A percentile compares a stretch with the other conserved stretches of the same genome.
These are phyloP conservation scores for Strigomonas oncopelti DNA, from an alignment of 208 protist genomes.

Conservation along the genomic window DNA sequence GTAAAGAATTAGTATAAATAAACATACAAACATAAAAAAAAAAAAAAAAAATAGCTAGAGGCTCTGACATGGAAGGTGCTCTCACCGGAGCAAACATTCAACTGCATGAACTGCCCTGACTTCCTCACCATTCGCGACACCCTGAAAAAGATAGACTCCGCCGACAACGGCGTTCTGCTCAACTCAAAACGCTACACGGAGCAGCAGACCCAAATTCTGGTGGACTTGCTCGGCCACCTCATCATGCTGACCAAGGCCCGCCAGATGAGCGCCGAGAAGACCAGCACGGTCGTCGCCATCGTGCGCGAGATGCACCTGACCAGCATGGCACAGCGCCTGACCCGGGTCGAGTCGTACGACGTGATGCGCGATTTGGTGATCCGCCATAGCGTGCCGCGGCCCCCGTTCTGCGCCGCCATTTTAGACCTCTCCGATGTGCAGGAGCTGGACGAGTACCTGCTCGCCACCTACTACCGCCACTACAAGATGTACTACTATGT, in stretches of 20 bases:
- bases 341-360: constrained; percentile 65
- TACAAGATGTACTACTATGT: constrained; percentile 92
- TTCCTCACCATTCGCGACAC: constrained; percentile 41
- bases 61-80: constrained; percentile 70
- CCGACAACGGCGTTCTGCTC: constrained; percentile 29
- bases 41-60: background rate
- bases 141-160: constrained; percentile 33
- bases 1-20: no score
- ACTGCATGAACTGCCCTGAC: constrained; percentile 49
- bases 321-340: constrained; percentile 60
- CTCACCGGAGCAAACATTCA: constrained; percentile 40
- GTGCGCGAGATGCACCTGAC: constrained; percentile 58
- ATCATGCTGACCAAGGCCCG: constrained; percentile 71
- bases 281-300: constrained; percentile 77
- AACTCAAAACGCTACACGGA: constrained; percentile 5
- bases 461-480: constrained; percentile 86
- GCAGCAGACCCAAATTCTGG: constrained; percentile 50
- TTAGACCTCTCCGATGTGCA: constrained; percentile 81
- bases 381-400: constrained; percentile 81
- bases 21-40: constrained; percentile 50
- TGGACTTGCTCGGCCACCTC: constrained; percentile 79
- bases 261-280: constrained; percentile 68
- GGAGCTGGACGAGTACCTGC: constrained; percentile 82
- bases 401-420: constrained; percentile 80
- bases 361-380: constrained; percentile 67